These are phyloP conservation scores for Carex myosuroides DNA, from an alignment of 176 grass and related monocot species.

Conservation along the genomic window DNA sequence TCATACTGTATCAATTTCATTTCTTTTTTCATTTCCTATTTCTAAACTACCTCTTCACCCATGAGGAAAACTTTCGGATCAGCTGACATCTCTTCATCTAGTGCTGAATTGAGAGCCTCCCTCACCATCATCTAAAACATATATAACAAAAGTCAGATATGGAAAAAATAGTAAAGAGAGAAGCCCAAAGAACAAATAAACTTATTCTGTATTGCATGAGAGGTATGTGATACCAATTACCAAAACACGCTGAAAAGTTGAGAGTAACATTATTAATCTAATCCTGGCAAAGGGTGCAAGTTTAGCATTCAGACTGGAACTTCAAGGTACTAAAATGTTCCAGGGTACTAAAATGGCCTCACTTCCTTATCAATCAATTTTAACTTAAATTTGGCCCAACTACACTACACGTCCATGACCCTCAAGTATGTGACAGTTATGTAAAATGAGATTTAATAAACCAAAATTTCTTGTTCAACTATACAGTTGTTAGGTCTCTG, in stretches of 20 bases:
- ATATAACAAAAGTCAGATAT: constrained; percentile 23
- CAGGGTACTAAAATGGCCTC: not conserved
- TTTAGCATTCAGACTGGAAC: not conserved
- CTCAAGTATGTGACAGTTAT: not conserved
- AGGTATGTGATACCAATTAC: not conserved
- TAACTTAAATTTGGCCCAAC: not conserved
- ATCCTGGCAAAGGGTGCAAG: not conserved
- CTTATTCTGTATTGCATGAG: not conserved
- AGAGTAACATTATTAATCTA: not conserved
- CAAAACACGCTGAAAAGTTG: not conserved
- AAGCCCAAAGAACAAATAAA: not conserved
- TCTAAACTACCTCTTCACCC: constrained; percentile 79
- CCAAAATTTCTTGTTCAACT: not conserved
- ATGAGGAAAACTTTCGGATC: constrained; percentile 95
- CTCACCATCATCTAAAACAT: constrained; percentile 72
- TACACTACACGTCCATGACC: not conserved
- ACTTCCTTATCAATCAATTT: not conserved
- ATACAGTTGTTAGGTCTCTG: not conserved
- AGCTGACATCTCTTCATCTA: constrained; percentile 98
- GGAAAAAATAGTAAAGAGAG: not conserved
- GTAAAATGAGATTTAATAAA: not conserved
- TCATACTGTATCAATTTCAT: not conserved
- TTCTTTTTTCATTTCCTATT: not conserved
- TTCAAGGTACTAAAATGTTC: not conserved
- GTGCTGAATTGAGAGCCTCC: constrained; percentile 86